Conservation (phyloP, 2,329 filamentous ascomycete genomes). For the Sphaerulina musiva region DNA sequence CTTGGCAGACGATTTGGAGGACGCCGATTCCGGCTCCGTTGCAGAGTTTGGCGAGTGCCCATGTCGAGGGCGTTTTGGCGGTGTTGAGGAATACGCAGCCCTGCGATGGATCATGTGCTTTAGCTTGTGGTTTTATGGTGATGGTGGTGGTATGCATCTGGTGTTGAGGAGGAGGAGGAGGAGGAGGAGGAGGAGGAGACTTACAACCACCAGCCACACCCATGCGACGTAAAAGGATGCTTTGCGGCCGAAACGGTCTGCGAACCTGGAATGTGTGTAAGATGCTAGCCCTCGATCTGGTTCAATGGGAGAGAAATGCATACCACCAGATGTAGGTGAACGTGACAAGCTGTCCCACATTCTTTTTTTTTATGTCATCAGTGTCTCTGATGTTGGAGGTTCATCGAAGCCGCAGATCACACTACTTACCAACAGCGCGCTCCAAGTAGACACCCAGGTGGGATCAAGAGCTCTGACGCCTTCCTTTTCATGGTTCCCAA, state of each 20-base stretch:
- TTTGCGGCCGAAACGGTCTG: constrained; percentile 6
- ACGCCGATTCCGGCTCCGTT: constrained; percentile 7
- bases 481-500: not conserved
- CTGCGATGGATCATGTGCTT: not conserved
- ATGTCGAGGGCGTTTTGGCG: constrained; percentile 2
- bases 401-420: too few species aligned
- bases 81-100: constrained; percentile 7
- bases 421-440: not conserved
- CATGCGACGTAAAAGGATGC: constrained; percentile 6
- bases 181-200: not conserved
- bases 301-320: not conserved
- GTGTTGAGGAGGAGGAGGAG: not conserved
- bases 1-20: constrained; percentile 8
- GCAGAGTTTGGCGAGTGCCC: constrained; percentile 8
- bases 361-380: not conserved
- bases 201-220: constrained; percentile 6
- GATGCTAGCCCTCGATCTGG: not conserved
- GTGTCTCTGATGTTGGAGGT: not conserved
- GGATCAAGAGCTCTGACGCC: constrained; percentile 6
- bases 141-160: not conserved
- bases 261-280: not conserved
- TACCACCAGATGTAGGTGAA: constrained; percentile 8
- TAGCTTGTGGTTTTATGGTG: not conserved
- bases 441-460: constrained; percentile 9
- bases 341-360: constrained; percentile 7